Percentiles rank a stretch among this genome's conserved stretches.
Evolutionary conservation across 73 alveolate species (phyloP).

Genomic region (Diophrys appendiculata): DNA sequence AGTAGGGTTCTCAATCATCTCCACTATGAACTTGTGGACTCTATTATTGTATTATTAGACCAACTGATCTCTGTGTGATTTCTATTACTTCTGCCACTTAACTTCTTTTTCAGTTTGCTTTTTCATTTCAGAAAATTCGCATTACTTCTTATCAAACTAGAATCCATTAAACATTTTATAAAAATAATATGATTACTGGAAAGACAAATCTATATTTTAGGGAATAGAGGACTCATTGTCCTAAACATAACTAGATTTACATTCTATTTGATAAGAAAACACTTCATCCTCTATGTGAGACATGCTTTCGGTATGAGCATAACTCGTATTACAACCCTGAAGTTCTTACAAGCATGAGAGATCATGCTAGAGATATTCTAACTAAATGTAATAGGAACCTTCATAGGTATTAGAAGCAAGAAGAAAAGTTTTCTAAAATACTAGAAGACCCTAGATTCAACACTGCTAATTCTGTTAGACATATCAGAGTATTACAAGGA

Average conservation of each 20-base stretch:
- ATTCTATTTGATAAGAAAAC: neutral
- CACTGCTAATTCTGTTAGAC: neutral
- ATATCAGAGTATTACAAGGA: neutral
- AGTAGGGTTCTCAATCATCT: neutral
- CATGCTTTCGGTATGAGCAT: neutral
- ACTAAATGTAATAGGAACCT: neutral
- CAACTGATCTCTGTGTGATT: neutral
- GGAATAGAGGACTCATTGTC: too few species aligned
- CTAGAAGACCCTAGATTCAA: neutral
- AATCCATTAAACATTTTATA: slow-evolving; percentile 7
- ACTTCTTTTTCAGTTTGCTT: neutral
- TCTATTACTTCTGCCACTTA: neutral
- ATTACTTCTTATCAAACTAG: neutral
- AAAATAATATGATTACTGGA: too few species aligned
- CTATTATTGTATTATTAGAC: neutral
- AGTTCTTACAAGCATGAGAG: neutral
- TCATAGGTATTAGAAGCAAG: neutral
- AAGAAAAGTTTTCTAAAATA: neutral
- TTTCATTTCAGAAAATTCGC: neutral
- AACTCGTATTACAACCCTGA: neutral
- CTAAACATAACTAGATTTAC: neutral
- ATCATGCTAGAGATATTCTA: neutral
- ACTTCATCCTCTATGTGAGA: neutral
- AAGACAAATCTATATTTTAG: too few species aligned
- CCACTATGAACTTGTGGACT: slow-evolving; percentile 17